A percentile compares a stretch with the other conserved stretches of the same genome.
These are phyloP conservation scores for Ceratocystis eucalypticola DNA, from an alignment of 2,329 filamentous ascomycete genomes.

Conservation along the genomic window DNA sequence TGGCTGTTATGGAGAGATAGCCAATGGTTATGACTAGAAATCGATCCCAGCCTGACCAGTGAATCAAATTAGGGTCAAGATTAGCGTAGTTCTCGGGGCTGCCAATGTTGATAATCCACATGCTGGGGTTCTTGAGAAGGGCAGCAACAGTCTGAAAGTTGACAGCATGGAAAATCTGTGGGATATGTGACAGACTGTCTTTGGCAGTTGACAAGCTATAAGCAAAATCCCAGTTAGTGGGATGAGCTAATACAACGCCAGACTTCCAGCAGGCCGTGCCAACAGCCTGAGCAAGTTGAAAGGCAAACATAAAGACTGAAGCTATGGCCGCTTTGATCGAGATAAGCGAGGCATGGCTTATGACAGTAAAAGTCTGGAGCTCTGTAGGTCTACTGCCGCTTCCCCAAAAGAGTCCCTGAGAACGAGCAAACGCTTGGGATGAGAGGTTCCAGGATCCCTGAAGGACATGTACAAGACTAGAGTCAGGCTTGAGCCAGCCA, in stretches of 20 bases:
- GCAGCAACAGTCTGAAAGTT: constrained; percentile 19
- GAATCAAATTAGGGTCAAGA: constrained; percentile 45
- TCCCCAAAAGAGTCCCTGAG: background rate
- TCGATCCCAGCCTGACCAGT: constrained; percentile 53
- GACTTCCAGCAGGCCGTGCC: background rate
- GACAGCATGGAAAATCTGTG: background rate
- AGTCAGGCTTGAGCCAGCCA: constrained; percentile 20
- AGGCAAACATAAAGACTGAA: background rate
- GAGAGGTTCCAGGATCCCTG: background rate
- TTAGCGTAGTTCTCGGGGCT: constrained; percentile 25
- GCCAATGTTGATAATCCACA: constrained; percentile 43
- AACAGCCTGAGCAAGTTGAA: background rate
- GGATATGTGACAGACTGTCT: background rate
- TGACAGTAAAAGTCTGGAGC: constrained; percentile 61
- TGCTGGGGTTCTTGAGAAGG: constrained; percentile 34
- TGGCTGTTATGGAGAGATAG: constrained; percentile 60
- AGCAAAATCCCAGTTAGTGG: constrained; percentile 5
- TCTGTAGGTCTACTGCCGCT: constrained; percentile 31
- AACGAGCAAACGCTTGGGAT: background rate
- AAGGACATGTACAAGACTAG: constrained; percentile 20
- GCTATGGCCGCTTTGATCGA: constrained; percentile 37
- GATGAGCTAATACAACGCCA: background rate
- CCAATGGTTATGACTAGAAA: constrained; percentile 64
- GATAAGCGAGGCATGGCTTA: constrained; percentile 58
- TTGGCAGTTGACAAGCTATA: background rate